Conservation (phyloP, 2,329 filamentous ascomycete genomes). For the Bipolaris victoriae region DNA sequence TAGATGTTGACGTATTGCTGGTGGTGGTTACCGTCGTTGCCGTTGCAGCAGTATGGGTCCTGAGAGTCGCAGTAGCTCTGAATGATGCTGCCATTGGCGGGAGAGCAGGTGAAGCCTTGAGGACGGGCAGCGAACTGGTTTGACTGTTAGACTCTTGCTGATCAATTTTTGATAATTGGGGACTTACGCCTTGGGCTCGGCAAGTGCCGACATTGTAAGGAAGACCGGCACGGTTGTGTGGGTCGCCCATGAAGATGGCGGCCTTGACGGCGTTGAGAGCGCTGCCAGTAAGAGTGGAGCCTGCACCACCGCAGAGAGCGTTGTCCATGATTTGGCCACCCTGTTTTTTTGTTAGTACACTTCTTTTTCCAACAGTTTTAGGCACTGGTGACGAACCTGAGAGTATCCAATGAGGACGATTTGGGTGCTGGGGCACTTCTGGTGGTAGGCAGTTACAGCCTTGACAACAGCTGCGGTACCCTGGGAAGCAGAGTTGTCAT, state of each 20-base stretch:
- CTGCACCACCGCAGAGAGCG: slow-evolving; percentile 63
- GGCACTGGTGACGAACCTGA: slow-evolving; percentile 52
- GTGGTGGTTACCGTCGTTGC: slow-evolving; percentile 65
- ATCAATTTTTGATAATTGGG: background rate
- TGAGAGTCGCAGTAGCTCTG: slow-evolving; percentile 69
- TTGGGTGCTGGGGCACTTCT: slow-evolving; percentile 62
- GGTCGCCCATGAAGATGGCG: slow-evolving; percentile 70
- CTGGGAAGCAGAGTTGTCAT: slow-evolving; percentile 63
- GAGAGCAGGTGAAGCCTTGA: slow-evolving; percentile 61
- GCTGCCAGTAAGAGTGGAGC: slow-evolving; percentile 55
- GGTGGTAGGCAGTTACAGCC: slow-evolving; percentile 65
- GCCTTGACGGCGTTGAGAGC: slow-evolving; percentile 65
- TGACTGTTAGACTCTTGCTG: slow-evolving; percentile 2
- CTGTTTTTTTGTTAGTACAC: slow-evolving; percentile 40
- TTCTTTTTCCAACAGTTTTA: background rate
- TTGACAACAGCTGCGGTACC: slow-evolving; percentile 65
- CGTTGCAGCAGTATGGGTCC: slow-evolving; percentile 71
- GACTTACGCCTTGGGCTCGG: slow-evolving; percentile 62
- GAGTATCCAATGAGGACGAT: slow-evolving; percentile 69
- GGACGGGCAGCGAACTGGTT: slow-evolving; percentile 66
- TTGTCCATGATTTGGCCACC: slow-evolving; percentile 69
- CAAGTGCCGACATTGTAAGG: slow-evolving; percentile 68
- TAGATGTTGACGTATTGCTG: slow-evolving; percentile 68
- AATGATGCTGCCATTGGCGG: slow-evolving; percentile 60
- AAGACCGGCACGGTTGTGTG: slow-evolving; percentile 61